These are phyloP conservation scores for Echinosophora koreensis DNA, from an alignment of 306 rosid species.

Conservation along the genomic window DNA sequence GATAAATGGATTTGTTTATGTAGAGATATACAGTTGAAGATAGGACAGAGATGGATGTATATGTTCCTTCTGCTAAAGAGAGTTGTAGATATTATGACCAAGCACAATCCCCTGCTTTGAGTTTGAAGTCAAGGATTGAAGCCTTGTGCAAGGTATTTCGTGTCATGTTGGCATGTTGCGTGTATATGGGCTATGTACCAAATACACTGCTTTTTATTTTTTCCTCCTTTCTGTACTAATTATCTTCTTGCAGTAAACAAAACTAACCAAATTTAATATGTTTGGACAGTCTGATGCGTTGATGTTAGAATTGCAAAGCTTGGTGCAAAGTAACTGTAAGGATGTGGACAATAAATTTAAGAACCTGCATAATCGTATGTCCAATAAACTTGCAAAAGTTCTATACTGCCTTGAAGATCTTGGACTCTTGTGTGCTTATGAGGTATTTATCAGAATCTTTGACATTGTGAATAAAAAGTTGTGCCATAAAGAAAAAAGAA, in stretches of 20 bases:
- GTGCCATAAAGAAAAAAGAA: conserved; percentile 15
- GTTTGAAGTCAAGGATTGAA: conserved; percentile 77
- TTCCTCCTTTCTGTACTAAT: neutral
- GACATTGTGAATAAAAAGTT: neutral
- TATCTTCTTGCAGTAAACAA: conserved; percentile 25
- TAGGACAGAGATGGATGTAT: conserved; percentile 66
- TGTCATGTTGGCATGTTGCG: conserved; percentile 10
- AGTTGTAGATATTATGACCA: conserved; percentile 67
- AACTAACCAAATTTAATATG: conserved; percentile 44
- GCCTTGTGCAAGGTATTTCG: conserved; percentile 72
- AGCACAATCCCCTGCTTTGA: conserved; percentile 52
- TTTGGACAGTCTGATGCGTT: conserved; percentile 66
- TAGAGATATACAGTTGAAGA: conserved; percentile 79
- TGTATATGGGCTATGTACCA: conserved; percentile 22
- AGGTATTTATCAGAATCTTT: conserved; percentile 64
- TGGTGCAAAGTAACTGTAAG: conserved; percentile 48
- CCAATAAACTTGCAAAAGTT: conserved; percentile 64
- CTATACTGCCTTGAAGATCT: conserved; percentile 85
- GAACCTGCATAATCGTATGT: conserved; percentile 62
- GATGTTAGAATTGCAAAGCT: conserved; percentile 60
- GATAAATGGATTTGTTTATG: conserved; percentile 37
- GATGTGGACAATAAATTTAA: conserved; percentile 63
- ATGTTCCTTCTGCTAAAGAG: conserved; percentile 74
- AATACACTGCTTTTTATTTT: neutral
- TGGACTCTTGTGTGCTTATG: conserved; percentile 85